Evolutionary conservation across 495 filamentous ascomycete genomes (phyloP).

Genomic region (Astrothelium macrocarpum): DNA sequence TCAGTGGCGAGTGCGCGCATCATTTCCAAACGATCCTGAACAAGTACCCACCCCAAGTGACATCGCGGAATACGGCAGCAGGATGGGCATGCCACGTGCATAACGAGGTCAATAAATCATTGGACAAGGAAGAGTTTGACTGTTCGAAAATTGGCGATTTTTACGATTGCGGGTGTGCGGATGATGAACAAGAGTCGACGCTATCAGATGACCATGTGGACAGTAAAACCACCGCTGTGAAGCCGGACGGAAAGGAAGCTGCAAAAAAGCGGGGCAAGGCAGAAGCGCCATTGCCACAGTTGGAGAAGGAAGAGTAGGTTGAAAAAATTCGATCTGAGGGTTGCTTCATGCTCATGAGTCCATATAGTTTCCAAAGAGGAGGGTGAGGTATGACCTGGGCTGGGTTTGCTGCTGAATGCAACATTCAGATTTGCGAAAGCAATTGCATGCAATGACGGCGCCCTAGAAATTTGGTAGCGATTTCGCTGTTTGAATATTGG

Average conservation of each 20-base stretch:
- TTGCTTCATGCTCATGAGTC: neutral
- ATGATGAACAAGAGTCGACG: constrained; percentile 41
- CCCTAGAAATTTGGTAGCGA: neutral
- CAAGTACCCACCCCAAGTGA: constrained; percentile 85
- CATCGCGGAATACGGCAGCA: constrained; percentile 69
- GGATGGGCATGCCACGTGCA: constrained; percentile 93
- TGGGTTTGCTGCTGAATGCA: neutral
- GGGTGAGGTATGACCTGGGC: neutral
- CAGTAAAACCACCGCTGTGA: neutral
- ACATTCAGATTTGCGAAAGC: neutral
- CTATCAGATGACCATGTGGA: neutral
- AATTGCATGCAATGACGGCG: neutral
- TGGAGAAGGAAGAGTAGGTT: constrained; percentile 4
- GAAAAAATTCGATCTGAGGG: neutral
- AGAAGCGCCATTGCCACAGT: neutral
- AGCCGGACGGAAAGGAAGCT: neutral
- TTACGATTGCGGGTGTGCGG: constrained; percentile 93
- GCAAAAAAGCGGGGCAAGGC: neutral
- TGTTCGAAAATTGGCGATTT: constrained; percentile 82
- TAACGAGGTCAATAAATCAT: constrained; percentile 83
- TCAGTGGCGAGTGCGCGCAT: constrained; percentile 80
- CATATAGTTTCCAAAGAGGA: neutral
- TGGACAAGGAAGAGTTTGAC: constrained; percentile 75
- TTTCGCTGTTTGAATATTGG: neutral
- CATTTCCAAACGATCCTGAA: constrained; percentile 79